Conservation (phyloP, 1,284 basidiomycete genomes). For the Puccinia horiana region DNA sequence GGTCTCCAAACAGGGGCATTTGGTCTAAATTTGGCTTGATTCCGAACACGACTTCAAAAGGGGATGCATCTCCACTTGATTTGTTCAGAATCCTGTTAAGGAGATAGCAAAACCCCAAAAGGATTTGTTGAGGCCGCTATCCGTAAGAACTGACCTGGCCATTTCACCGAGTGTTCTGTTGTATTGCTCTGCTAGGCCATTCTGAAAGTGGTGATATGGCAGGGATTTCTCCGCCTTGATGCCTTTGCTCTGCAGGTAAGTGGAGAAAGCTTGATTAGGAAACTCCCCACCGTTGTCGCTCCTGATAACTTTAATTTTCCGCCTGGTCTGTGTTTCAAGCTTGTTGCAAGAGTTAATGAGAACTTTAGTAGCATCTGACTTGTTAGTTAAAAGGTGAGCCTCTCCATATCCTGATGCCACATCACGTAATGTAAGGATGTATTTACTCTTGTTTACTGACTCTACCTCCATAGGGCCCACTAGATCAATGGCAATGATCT, state of each 20-base stretch:
- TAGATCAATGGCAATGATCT: too few relatives aligned
- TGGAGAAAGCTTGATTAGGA: not conserved
- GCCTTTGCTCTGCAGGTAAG: not conserved
- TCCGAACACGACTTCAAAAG: not conserved
- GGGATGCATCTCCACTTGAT: too few relatives aligned
- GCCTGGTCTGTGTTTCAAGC: too few relatives aligned
- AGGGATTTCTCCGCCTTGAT: not conserved
- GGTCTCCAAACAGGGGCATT: not conserved
- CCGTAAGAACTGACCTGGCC: too few relatives aligned
- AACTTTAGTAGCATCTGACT: not conserved
- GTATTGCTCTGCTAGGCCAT: too few relatives aligned
- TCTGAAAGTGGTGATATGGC: not conserved
- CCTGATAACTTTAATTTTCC: not conserved
- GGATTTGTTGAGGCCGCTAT: too few relatives aligned
- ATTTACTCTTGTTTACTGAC: not conserved
- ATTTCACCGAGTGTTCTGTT: not conserved
- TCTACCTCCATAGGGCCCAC: too few relatives aligned
- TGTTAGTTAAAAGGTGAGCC: not conserved
- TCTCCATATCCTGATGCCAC: not conserved
- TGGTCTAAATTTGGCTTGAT: not conserved
- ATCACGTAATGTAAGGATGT: too few relatives aligned
- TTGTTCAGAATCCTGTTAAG: too few relatives aligned
- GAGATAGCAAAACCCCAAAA: too few relatives aligned
- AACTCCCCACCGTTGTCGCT: not conserved
- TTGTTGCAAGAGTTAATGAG: too few relatives aligned